Base-by-base conservation (phyloP, 148 eudicot species). In the Amaranthus hypochondriacus region DNA sequence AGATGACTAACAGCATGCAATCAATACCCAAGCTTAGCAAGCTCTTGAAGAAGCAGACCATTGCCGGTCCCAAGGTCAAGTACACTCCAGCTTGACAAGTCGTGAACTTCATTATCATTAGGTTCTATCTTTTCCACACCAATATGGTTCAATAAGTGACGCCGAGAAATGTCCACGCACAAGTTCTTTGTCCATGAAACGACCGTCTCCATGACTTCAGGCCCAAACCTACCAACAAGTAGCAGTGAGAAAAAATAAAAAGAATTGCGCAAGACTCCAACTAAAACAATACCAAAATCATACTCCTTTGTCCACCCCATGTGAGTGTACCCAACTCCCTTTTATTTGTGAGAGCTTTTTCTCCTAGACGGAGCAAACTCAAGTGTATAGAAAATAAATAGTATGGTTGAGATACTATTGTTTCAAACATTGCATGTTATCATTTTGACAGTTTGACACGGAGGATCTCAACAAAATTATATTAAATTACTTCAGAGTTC, bases 31-130 rank as follows among this genome's bases (percentile, higher is more conserved):
- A 81, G 97, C 87, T 88, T 96, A 69, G 97, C 87, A 75, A 96
- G 90, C 80, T 96, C 96, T 76, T 96, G 99, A 54, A 96, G 97
- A 71, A 96, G 97, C 83, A 96, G 76, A 78, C 99, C 99, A 62
- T 96, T 96, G 75, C 99, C 99, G 70, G 99, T 96, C 46, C 99
- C 99, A 76, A 96, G 79, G 75, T 96, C 99, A 79, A 96, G 99
- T 59, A 92, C 87, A 80, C 89, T 90, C 97, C 99, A 95, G 68
- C 79, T 67, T 44, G 88, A 82, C 73, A 96, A 76, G 67, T 83
- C 86, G 46, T 82, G 80, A 72, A 77, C 88, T 80, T 76, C 71
- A 72, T 84, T 83, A 47, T 79, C 85, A 71, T n/a, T 78, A 66
- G 82, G 76, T 53, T 80, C 85, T 55, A 72, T 69, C 73, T 82